These are phyloP conservation scores for Huntiella bhutanensis DNA, from an alignment of 2,329 filamentous ascomycete species.

Conservation along the genomic window DNA sequence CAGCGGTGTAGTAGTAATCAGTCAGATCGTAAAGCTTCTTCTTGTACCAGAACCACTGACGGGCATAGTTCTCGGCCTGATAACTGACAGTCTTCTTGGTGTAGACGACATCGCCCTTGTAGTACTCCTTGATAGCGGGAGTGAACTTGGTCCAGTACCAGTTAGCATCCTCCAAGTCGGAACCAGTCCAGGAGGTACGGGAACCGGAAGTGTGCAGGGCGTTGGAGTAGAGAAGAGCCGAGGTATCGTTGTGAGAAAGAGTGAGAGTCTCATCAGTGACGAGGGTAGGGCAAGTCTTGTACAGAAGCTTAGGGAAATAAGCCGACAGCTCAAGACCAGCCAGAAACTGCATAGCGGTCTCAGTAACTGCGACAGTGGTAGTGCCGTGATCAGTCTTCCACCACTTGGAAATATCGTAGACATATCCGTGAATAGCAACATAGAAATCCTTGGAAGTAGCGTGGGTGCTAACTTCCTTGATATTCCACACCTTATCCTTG, in stretches of 20 bases:
- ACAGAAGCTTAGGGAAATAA: constrained; percentile 72
- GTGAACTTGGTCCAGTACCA: constrained; percentile 67
- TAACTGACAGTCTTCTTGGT: constrained; percentile 36
- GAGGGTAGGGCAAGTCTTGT: constrained; percentile 53
- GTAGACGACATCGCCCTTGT: constrained; percentile 72
- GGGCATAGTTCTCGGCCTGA: constrained; percentile 47
- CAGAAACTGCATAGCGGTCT: constrained; percentile 53
- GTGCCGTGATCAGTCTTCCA: constrained; percentile 76
- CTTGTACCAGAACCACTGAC: constrained; percentile 65
- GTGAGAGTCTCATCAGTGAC: constrained; percentile 37
- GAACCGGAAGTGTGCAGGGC: constrained; percentile 56
- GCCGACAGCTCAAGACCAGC: constrained; percentile 60
- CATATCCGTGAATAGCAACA: constrained; percentile 70
- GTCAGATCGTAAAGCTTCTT: constrained; percentile 72
- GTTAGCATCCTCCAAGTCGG: constrained; percentile 38
- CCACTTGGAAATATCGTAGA: constrained; percentile 85
- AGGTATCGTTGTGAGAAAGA: constrained; percentile 47
- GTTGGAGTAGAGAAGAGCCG: constrained; percentile 23
- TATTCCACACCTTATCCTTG: constrained; percentile 72
- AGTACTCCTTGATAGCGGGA: constrained; percentile 66
- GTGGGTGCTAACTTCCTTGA: constrained; percentile 50
- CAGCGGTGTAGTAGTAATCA: constrained; percentile 68
- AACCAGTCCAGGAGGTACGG: constrained; percentile 33
- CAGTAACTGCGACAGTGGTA: constrained; percentile 38
- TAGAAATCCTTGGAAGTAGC: constrained; percentile 59